Evolutionary conservation across 306 rosid genomes (phyloP), one percentile per base, ranked within the genome.

Genomic region (Vigna mungo): DNA sequence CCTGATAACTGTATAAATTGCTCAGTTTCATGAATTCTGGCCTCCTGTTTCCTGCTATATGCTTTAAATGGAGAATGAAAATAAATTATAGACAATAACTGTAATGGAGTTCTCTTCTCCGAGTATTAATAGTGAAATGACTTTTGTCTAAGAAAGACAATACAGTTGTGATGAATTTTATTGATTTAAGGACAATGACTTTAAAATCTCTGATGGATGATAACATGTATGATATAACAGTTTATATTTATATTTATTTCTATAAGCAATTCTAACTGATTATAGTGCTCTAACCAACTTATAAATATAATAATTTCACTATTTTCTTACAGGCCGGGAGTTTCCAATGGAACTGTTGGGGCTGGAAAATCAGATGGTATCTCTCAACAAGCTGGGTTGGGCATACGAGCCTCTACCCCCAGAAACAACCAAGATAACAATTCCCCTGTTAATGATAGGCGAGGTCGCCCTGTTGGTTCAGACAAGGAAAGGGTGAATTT

Each of bases 401-500:
- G 93, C 64, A 80, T 86, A 70, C 99, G 93, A 51, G 86, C 94
- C 66, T 86, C 99, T 78, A 82, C 87, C 75, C 92, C 90, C 78
- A 88, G 96, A 85, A 75, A 90, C 25, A 97, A 89, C 79, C 88
- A 89, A 75, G 97, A 95, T 79, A 85, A 81, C 77, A 83, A 78
- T 85, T 82, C 97, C 81, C 84, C 87, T 68, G 81, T 80, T 81
- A 89, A 30, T 52, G 98, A 94, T 73, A 90, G 88, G 89, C 88
- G 97, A 76, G 97, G 86, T 39, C 96, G 90, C 74, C 89, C 92
- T 78, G 79, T 84, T 80, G 89, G 87, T 73, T 85, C 89, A 16
- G 99, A 92, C 75, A 95, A 95, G 88, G 97, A 95, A 68, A 90
- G 89, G 85, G 89, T 68, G 84, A 92, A 85, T 81, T 81, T 88